Percentiles rank a stretch among this genome's conserved stretches.
Conservation (phyloP, 805 yeast genomes). For the Candida quercuum region DNA sequence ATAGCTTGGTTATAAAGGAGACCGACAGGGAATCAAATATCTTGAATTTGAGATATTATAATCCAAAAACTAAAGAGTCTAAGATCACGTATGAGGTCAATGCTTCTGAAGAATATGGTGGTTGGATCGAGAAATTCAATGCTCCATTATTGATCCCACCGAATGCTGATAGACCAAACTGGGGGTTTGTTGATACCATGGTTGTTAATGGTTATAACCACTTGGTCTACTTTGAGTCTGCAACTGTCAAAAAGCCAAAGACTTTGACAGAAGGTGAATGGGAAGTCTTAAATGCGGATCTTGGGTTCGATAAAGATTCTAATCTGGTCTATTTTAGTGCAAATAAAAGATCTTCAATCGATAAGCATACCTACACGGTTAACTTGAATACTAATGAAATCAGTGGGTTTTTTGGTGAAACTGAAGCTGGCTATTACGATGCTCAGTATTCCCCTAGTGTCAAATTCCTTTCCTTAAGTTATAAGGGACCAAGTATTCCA, state of each 20-base stretch:
- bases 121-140: slow-evolving; percentile 75
- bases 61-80: slow-evolving; percentile 27
- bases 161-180: slow-evolving; percentile 30
- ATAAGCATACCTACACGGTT: slow-evolving; percentile 19
- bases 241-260: slow-evolving; percentile 44
- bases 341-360: slow-evolving; percentile 51
- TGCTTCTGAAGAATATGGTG: slow-evolving; percentile 42
- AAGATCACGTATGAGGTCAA: slow-evolving; percentile 39
- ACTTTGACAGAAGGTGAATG: slow-evolving; percentile 73
- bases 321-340: slow-evolving; percentile 56
- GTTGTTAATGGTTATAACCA: slow-evolving; percentile 63
- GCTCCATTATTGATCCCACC: slow-evolving; percentile 51
- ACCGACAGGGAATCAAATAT: slow-evolving; percentile 65
- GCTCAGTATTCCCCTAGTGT: slow-evolving; percentile 73
- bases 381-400: slow-evolving; percentile 25
- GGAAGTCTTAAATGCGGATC: slow-evolving; percentile 75
- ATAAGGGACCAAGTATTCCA: slow-evolving; percentile 75
- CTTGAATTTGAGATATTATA: slow-evolving; percentile 45
- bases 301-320: slow-evolving; percentile 47
- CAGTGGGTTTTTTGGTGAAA: slow-evolving; percentile 41
- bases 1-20: slow-evolving; percentile 45
- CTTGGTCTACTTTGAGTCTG: slow-evolving; percentile 75
- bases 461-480: slow-evolving; percentile 57
- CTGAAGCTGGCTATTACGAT: slow-evolving; percentile 54
- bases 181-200: slow-evolving; percentile 80